Conservation (phyloP, 2,329 filamentous ascomycete genomes). For the Trichophyton equinum region DNA sequence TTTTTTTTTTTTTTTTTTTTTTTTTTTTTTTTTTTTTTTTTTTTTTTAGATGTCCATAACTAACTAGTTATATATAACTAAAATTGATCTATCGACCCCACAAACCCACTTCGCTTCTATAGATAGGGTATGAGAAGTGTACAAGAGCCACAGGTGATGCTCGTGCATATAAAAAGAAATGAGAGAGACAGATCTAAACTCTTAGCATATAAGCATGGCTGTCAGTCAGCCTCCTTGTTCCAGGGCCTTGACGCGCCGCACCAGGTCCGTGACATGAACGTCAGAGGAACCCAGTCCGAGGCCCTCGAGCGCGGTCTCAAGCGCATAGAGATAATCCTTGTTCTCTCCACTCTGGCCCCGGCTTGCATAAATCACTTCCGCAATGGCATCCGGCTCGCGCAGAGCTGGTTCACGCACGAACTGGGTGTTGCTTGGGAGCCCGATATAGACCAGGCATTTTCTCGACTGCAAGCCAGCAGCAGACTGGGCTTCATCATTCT, state of each 20-base stretch:
- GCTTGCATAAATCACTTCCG: constrained; percentile 66
- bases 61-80: too few species aligned
- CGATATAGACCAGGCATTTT: constrained; percentile 75
- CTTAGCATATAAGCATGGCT: background rate
- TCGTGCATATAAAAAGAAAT: background rate
- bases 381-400: constrained; percentile 67
- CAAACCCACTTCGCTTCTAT: background rate
- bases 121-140: background rate
- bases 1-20: too few species aligned
- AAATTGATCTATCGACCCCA: background rate
- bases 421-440: constrained; percentile 82
- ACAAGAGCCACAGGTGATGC: too few species aligned
- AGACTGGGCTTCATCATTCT: constrained; percentile 22
- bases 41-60: too few species aligned
- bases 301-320: constrained; percentile 62
- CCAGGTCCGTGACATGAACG: constrained; percentile 72
- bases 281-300: constrained; percentile 68
- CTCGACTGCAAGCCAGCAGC: constrained; percentile 23
- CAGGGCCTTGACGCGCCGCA: constrained; percentile 47
- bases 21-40: too few species aligned
- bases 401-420: constrained; percentile 47
- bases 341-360: constrained; percentile 79
- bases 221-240: background rate
- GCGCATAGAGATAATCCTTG: constrained; percentile 70
- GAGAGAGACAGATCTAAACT: background rate